Conservation (phyloP, 2,329 filamentous ascomycete genomes). For the Rhynchosporium graminicola region DNA sequence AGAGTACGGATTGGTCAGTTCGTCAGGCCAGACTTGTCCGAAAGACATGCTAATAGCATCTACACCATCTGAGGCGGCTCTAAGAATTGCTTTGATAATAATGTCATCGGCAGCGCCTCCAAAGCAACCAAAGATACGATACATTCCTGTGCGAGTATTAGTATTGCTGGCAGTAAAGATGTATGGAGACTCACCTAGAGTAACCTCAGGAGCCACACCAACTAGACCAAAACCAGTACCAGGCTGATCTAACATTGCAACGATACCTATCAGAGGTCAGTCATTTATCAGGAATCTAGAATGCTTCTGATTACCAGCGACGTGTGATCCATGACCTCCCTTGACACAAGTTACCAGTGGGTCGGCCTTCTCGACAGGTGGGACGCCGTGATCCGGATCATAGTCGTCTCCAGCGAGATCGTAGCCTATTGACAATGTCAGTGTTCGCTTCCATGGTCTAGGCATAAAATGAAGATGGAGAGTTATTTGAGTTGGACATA, state of each 20-base stretch:
- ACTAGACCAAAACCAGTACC: constrained; percentile 24
- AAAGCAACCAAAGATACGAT: constrained; percentile 30
- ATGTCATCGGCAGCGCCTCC: constrained; percentile 26
- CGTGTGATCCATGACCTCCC: constrained; percentile 29
- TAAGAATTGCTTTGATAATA: constrained; percentile 30
- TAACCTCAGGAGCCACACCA: constrained; percentile 33
- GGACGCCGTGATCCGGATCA: neutral
- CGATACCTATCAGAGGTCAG: constrained; percentile 27
- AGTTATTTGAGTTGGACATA: neutral
- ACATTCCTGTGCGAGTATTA: constrained; percentile 20
- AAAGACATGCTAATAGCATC: constrained; percentile 36
- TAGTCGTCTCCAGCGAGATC: constrained; percentile 56
- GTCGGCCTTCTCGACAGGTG: constrained; percentile 19
- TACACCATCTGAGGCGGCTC: constrained; percentile 30
- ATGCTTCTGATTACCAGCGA: neutral
- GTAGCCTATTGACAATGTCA: constrained; percentile 46
- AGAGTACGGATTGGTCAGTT: constrained; percentile 4
- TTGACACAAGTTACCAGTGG: constrained; percentile 28
- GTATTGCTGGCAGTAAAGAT: neutral
- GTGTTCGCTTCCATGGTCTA: neutral
- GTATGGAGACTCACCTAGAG: constrained; percentile 19
- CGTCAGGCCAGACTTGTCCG: constrained; percentile 15
- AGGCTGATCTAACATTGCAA: constrained; percentile 26
- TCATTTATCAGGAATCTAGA: too few relatives aligned
- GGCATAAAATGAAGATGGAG: too few relatives aligned